A percentile compares a stretch with the other conserved stretches of the same genome.
phyloP scores from a whole-genome alignment of 1,139 yeast genomes.

The Kurtzmaniella quercitrusa region DNA sequence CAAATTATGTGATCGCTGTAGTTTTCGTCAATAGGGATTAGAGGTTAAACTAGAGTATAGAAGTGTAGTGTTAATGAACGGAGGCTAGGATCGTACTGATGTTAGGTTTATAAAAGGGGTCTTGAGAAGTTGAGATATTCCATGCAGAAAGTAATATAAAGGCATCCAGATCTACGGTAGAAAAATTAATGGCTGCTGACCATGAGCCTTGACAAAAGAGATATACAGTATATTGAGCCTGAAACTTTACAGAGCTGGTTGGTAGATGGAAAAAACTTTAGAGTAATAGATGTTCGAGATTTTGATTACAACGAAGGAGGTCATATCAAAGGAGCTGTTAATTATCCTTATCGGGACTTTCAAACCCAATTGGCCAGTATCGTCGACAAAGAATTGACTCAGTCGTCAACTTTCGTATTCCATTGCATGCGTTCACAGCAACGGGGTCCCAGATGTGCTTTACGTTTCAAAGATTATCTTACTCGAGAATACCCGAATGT shows the following conservation, averaged over 20 bases:
- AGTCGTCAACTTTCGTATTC: conserved; percentile 3
- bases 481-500: background rate
- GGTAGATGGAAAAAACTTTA: background rate
- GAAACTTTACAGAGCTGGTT: conserved; percentile 6
- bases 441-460: conserved; percentile 7
- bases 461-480: conserved; percentile 4
- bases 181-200: background rate
- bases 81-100: too few species aligned
- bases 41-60: too few species aligned
- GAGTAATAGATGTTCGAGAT: conserved; percentile 7
- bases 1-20: background rate
- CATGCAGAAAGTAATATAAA: too few species aligned
- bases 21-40: background rate
- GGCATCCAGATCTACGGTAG: background rate
- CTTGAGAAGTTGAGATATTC: too few species aligned
- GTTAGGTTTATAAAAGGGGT: too few species aligned
- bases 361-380: conserved; percentile 3
- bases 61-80: too few species aligned
- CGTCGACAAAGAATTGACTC: background rate
- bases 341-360: conserved; percentile 5
- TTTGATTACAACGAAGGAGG: conserved; percentile 8
- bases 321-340: conserved; percentile 7
- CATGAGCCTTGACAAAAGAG: conserved; percentile 1
- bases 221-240: conserved; percentile 5
- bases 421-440: conserved; percentile 9